These are phyloP conservation scores for Hemerocallis citrina DNA, from an alignment of 106 monocot genomes.

Conservation along the genomic window DNA sequence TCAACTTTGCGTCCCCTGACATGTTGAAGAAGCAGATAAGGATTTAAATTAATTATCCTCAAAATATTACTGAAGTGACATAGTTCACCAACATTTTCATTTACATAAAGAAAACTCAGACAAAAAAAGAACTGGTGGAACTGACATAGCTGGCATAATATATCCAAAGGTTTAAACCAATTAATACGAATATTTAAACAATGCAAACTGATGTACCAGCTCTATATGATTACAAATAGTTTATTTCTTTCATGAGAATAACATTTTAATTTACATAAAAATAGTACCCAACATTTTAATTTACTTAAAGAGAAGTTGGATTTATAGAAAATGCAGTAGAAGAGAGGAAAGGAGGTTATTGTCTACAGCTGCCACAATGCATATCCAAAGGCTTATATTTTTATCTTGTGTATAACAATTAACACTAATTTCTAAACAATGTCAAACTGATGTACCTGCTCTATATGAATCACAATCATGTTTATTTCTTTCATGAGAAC, in stretches of 20 bases:
- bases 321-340: no score
- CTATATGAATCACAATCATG: background rate
- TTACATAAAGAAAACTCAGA: background rate
- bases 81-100: background rate
- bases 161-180: no score
- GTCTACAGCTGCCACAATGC: no score
- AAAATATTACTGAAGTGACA: background rate
- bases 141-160: no score
- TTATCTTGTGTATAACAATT: no score
- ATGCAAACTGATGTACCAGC: background rate
- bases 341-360: no score
- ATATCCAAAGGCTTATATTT: no score
- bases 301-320: no score
- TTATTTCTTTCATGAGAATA: no score
- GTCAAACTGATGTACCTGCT: background rate
- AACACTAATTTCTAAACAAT: background rate
- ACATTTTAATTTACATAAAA: no score
- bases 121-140: background rate
- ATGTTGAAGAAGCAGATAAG: conserved; percentile 8
- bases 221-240: background rate
- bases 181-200: no score
- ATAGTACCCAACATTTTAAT: no score
- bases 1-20: conserved; percentile 87
- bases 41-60: background rate
- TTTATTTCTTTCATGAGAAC: background rate